phyloP scores from a whole-genome alignment of 2,329 filamentous ascomycete genomes.

The Fusarium xylarioides region DNA sequence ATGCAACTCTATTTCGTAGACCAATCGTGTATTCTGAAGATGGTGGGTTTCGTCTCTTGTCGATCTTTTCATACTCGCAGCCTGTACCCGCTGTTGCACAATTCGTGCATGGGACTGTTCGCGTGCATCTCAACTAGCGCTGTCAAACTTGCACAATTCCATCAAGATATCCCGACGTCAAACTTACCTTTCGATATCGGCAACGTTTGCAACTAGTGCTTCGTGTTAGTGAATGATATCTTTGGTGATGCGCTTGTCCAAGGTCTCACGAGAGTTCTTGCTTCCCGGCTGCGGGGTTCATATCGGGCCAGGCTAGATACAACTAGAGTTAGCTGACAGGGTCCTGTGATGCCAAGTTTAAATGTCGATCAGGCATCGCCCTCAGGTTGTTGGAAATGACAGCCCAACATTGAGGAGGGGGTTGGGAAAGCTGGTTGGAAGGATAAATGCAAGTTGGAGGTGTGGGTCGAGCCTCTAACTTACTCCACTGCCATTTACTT shows the following conservation, averaged over 20 bases:
- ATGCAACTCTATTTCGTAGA: background rate
- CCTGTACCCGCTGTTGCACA: background rate
- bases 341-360: background rate
- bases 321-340: fast-evolving
- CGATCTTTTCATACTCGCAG: background rate
- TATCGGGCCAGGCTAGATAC: background rate
- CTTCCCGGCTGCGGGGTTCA: background rate
- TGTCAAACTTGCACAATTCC: background rate
- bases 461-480: background rate
- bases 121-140: background rate
- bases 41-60: conserved; percentile 1
- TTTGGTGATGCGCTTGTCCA: background rate
- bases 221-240: background rate
- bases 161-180: fast-evolving
- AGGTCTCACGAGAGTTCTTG: background rate
- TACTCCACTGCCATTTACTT: background rate
- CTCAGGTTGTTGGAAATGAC: no score
- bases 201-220: background rate
- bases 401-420: background rate
- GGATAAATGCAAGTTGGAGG: background rate
- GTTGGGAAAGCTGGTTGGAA: background rate
- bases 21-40: background rate
- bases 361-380: background rate
- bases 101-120: background rate
- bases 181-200: background rate